Evolutionary conservation across 2,329 filamentous ascomycete genomes (phyloP).

Genomic region (Xylariaceae sp.): DNA sequence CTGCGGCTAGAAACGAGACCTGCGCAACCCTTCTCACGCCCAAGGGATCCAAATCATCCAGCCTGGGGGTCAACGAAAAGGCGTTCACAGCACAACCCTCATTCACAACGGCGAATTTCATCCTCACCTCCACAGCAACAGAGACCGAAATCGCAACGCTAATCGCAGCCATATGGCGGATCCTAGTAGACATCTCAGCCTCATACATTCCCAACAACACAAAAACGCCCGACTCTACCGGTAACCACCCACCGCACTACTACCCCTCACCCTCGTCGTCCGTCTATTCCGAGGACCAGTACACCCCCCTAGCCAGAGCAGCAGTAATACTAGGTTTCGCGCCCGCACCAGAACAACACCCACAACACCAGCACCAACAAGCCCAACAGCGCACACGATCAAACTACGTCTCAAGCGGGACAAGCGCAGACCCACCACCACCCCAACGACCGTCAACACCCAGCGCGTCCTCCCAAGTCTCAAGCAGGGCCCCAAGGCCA

Average conservation of each 20-base stretch:
- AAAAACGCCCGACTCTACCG: conserved; percentile 2
- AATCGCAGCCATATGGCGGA: conserved; percentile 49
- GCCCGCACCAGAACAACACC: conserved; percentile 4
- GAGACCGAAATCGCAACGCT: conserved; percentile 52
- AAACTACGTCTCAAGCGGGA: conserved; percentile 20
- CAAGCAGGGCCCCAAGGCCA: conserved; percentile 29
- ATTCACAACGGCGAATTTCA: conserved; percentile 52
- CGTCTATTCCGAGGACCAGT: conserved; percentile 20
- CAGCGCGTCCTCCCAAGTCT: background rate
- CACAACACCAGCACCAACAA: background rate
- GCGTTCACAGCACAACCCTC: conserved; percentile 25
- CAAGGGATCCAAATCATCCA: conserved; percentile 6
- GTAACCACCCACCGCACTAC: background rate
- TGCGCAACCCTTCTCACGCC: conserved; percentile 18
- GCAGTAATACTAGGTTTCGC: conserved; percentile 27
- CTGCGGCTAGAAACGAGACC: conserved; percentile 18
- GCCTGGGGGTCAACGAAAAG: background rate
- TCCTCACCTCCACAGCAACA: conserved; percentile 52
- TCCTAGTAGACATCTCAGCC: conserved; percentile 42
- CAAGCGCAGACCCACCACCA: conserved; percentile 10
- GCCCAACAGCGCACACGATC: background rate
- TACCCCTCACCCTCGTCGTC: conserved; percentile 20
- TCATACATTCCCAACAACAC: conserved; percentile 44
- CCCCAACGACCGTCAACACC: conserved; percentile 30
- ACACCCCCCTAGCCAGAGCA: conserved; percentile 25